These are phyloP conservation scores for Ophiognomonia clavigignenti-juglandacearum DNA, from an alignment of 2,329 filamentous ascomycete species.

Conservation along the genomic window DNA sequence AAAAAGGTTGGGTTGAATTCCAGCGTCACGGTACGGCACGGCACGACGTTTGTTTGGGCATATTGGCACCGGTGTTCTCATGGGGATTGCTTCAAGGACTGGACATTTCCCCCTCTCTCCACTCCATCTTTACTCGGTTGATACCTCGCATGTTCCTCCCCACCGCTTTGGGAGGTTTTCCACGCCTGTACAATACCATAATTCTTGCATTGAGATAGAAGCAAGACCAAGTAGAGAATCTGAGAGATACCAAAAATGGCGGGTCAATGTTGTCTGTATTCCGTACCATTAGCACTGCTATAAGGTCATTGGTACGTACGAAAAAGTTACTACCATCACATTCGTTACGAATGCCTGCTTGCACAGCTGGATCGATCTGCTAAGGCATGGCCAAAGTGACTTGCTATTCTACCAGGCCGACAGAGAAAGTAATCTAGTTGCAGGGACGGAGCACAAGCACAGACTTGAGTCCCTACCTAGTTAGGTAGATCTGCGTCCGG, in stretches of 20 bases:
- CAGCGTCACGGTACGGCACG: slow-evolving; percentile 19
- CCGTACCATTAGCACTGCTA: too few species aligned
- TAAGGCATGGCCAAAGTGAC: too few species aligned
- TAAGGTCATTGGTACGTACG: too few species aligned
- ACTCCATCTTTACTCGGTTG: slow-evolving; percentile 22
- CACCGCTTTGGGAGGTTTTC: slow-evolving; percentile 14
- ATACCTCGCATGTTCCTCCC: slow-evolving; percentile 22
- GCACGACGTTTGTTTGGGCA: slow-evolving; percentile 36
- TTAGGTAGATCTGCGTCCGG: too few species aligned
- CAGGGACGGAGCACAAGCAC: too few species aligned
- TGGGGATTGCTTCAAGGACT: slow-evolving; percentile 29
- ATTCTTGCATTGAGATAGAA: slow-evolving; percentile 9
- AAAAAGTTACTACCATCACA: too few species aligned
- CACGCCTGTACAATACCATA: slow-evolving; percentile 24
- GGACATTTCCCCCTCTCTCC: slow-evolving; percentile 32
- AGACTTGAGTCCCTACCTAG: too few species aligned
- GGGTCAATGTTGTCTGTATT: too few species aligned
- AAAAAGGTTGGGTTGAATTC: slow-evolving; percentile 21
- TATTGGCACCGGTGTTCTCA: slow-evolving; percentile 45
- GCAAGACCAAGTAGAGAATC: slow-evolving; percentile 1
- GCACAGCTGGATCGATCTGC: too few species aligned
- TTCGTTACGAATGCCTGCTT: too few species aligned
- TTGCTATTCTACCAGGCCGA: too few species aligned
- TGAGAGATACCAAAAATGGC: background rate
- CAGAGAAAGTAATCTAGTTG: too few species aligned